phyloP scores from a whole-genome alignment of 2,329 filamentous ascomycete genomes.

The Paracamarosporium sp. region DNA sequence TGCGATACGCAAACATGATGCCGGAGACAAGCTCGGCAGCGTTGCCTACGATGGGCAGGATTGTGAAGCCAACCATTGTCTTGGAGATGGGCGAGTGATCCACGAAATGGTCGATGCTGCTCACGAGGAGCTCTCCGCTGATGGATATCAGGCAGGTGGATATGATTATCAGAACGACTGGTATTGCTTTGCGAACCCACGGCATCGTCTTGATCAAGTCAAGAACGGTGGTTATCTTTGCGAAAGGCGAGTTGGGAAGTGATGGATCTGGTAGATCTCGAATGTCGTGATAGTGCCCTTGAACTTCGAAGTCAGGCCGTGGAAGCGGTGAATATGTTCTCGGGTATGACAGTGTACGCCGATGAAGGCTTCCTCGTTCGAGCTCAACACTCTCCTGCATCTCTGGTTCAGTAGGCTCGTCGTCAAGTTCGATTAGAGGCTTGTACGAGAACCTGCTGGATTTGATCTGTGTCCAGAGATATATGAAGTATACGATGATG shows the following conservation, averaged over 20 bases:
- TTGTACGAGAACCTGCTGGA: slow-evolving; percentile 22
- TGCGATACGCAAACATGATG: slow-evolving; percentile 62
- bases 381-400: slow-evolving; percentile 14
- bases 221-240: not conserved
- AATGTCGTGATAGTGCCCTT: not conserved
- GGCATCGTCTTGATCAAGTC: not conserved
- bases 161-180: slow-evolving; percentile 54
- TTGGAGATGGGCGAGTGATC: slow-evolving; percentile 54
- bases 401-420: not conserved
- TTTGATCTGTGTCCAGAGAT: slow-evolving; percentile 21
- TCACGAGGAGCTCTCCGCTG: slow-evolving; percentile 68
- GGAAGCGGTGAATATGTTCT: not conserved
- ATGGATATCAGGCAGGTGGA: slow-evolving; percentile 78
- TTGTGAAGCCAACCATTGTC: slow-evolving; percentile 65
- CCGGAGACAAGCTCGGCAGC: slow-evolving; percentile 68
- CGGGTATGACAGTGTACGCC: slow-evolving; percentile 11
- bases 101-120: slow-evolving; percentile 60
- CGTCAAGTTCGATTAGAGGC: slow-evolving; percentile 20
- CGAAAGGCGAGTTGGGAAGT: not conserved
- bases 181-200: slow-evolving; percentile 7
- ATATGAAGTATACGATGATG: slow-evolving; percentile 19
- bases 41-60: slow-evolving; percentile 67
- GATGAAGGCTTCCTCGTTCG: not conserved
- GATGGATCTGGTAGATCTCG: not conserved
- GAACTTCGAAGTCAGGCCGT: not conserved